phyloP scores from a whole-genome alignment of 306 rosid species.

The Delonix regia region DNA sequence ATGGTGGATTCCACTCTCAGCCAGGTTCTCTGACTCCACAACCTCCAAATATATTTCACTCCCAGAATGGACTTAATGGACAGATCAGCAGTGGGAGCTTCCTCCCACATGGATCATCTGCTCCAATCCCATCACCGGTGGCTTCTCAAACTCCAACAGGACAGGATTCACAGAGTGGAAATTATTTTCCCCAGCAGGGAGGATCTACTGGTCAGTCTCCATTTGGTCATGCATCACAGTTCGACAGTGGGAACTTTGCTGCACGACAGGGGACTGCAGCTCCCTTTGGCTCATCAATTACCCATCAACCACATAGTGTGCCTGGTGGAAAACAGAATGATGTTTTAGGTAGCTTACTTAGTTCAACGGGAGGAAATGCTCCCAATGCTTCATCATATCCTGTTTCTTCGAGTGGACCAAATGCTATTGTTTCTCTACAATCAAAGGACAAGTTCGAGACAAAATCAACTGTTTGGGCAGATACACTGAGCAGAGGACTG shows the following conservation, averaged over 20 bases:
- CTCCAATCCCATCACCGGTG: slow-evolving; percentile 52
- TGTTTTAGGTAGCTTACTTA: slow-evolving; percentile 45
- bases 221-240: slow-evolving; percentile 50
- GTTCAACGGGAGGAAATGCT: slow-evolving; percentile 48
- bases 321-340: slow-evolving; percentile 44
- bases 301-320: slow-evolving; percentile 38
- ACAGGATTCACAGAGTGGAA: slow-evolving; percentile 50
- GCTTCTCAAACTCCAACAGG: slow-evolving; percentile 61
- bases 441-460: slow-evolving; percentile 87
- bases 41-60: slow-evolving; percentile 48
- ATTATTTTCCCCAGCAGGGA: slow-evolving; percentile 61
- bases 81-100: slow-evolving; percentile 58
- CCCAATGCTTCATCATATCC: slow-evolving; percentile 54
- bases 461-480: slow-evolving; percentile 97
- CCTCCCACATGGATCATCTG: slow-evolving; percentile 52
- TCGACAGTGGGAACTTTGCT: slow-evolving; percentile 52
- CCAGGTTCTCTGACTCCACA: slow-evolving; percentile 43
- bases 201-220: slow-evolving; percentile 48
- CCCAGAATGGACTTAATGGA: slow-evolving; percentile 64
- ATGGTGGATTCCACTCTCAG: slow-evolving; percentile 56
- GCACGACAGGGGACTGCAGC: slow-evolving; percentile 51
- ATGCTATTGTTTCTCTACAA: slow-evolving; percentile 58
- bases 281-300: slow-evolving; percentile 22
- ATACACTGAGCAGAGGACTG: slow-evolving; percentile 92
- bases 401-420: slow-evolving; percentile 56